phyloP scores from a whole-genome alignment of 2,329 filamentous ascomycete genomes.

The Pestalotiopsis sp. region DNA sequence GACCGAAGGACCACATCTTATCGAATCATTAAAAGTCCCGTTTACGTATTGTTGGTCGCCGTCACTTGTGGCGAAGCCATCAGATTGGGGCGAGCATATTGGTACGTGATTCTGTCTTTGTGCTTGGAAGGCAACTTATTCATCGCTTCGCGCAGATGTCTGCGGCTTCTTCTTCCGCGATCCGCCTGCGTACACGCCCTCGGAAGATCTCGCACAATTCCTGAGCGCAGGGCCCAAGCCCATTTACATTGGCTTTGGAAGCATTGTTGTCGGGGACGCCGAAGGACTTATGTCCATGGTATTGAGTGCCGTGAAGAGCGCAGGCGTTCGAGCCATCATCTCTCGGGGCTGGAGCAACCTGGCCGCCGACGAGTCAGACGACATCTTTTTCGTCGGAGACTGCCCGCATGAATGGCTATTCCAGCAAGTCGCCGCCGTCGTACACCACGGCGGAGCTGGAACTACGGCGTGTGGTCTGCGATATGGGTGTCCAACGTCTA shows the following conservation, averaged over 20 bases:
- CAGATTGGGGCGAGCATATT: conserved; percentile 74
- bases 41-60: conserved; percentile 91
- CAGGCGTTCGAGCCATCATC: conserved; percentile 61
- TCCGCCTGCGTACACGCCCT: conserved; percentile 65
- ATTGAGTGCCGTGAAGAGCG: conserved; percentile 57
- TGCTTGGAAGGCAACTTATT: not conserved
- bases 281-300: conserved; percentile 58
- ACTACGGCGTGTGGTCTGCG: conserved; percentile 66
- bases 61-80: conserved; percentile 75
- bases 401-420: conserved; percentile 70
- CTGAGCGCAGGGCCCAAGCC: conserved; percentile 70
- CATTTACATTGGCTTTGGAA: conserved; percentile 74
- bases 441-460: conserved; percentile 67
- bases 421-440: conserved; percentile 56
- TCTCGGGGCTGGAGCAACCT: conserved; percentile 68
- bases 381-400: conserved; percentile 57
- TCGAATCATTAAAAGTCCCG: conserved; percentile 72
- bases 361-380: conserved; percentile 50
- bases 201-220: conserved; percentile 66
- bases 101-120: conserved; percentile 37
- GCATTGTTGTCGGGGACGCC: conserved; percentile 51
- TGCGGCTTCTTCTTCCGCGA: conserved; percentile 79
- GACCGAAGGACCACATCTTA: conserved; percentile 77
- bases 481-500: conserved; percentile 61
- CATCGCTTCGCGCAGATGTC: conserved; percentile 33